A percentile compares a stretch with the other conserved stretches of the same genome.
phyloP scores from a whole-genome alignment of 352 stramenopile genomes.

The Blastocystis hominis region DNA sequence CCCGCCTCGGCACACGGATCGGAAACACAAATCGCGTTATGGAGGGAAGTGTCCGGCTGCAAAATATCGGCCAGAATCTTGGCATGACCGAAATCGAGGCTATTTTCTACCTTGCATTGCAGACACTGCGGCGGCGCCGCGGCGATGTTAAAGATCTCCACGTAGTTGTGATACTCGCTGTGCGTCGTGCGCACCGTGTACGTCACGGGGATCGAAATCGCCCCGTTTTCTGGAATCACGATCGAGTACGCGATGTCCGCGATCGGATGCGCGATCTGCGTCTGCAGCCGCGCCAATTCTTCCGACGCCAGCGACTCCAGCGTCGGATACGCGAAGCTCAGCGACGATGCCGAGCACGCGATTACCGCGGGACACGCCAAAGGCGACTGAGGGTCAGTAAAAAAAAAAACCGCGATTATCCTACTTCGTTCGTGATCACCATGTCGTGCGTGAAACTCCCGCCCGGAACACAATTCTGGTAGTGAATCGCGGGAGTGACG shows the following conservation, averaged over 20 bases:
- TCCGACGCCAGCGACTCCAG: background rate
- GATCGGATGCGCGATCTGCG: background rate
- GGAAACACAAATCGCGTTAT: background rate
- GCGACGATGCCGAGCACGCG: background rate
- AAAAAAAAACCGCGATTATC: background rate
- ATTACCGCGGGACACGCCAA: background rate
- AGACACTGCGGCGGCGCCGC: background rate
- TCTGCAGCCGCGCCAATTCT: background rate
- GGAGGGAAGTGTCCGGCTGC: background rate
- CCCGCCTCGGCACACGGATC: background rate
- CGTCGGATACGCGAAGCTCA: background rate
- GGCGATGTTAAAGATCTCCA: constrained; percentile 13
- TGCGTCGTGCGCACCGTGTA: background rate
- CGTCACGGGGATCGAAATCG: constrained; percentile 2
- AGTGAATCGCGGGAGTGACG: background rate
- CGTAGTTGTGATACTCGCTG: background rate
- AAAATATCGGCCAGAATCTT: constrained; percentile 42
- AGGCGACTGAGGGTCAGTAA: background rate
- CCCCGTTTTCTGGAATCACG: background rate
- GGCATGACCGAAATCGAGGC: background rate
- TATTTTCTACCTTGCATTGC: background rate
- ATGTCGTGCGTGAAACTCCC: background rate
- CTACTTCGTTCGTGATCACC: background rate
- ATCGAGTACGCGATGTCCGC: constrained; percentile 36
- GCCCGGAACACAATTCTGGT: background rate